These are phyloP conservation scores for Solanum dulcamara DNA, from an alignment of 257 asterid genomes.

Conservation along the genomic window DNA sequence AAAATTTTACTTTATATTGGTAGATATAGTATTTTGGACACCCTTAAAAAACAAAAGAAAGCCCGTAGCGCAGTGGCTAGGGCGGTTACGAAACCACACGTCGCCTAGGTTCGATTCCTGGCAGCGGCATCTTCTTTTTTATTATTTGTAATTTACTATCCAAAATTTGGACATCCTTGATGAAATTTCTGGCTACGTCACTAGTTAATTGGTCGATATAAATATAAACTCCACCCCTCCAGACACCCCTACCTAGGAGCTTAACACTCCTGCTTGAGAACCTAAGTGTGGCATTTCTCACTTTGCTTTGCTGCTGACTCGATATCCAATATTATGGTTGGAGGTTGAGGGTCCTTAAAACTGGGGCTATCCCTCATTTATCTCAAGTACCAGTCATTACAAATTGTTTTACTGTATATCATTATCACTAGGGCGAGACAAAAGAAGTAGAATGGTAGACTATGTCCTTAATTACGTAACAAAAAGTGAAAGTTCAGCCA, in stretches of 20 bases:
- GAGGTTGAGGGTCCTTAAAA: neutral
- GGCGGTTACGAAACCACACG: too few relatives aligned
- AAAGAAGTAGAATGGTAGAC: neutral
- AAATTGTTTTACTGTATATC: neutral
- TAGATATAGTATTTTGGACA: too few relatives aligned
- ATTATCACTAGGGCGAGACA: neutral
- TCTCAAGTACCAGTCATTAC: neutral
- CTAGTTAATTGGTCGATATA: neutral
- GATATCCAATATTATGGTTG: neutral
- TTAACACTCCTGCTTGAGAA: neutral
- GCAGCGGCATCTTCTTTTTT: too few relatives aligned
- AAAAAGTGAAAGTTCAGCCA: neutral
- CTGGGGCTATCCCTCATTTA: neutral
- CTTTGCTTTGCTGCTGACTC: neutral
- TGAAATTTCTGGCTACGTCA: too few relatives aligned
- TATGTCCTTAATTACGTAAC: neutral
- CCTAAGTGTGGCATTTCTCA: neutral
- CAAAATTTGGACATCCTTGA: too few relatives aligned
- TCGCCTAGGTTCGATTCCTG: too few relatives aligned
- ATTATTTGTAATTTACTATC: too few relatives aligned
- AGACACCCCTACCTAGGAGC: neutral
- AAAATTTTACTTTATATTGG: too few relatives aligned
- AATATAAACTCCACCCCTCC: neutral
- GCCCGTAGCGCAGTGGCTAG: too few relatives aligned
- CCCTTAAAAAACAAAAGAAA: too few relatives aligned